Conservation (phyloP, 257 asterid species). For the Lycium barbarum region DNA sequence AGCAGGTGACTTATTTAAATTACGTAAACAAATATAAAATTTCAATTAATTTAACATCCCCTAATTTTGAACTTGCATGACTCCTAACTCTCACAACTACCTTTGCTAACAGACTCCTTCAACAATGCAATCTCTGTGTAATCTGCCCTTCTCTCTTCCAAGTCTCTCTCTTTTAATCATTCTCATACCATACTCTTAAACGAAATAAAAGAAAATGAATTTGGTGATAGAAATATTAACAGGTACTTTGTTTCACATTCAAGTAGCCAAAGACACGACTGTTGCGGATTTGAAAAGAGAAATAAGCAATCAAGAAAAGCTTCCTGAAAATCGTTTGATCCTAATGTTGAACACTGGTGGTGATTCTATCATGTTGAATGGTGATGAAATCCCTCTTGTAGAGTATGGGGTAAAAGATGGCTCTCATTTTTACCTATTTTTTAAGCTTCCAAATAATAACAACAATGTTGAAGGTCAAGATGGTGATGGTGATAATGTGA, state of each 20-base stretch:
- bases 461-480: neutral
- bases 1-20: no score
- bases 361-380: conserved; percentile 35
- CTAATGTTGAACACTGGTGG: conserved; percentile 48
- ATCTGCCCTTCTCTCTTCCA: neutral
- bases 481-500: neutral
- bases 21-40: no score
- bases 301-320: conserved; percentile 63
- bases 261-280: conserved; percentile 51
- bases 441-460: conserved; percentile 6
- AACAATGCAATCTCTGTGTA: conserved; percentile 44
- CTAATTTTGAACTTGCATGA: neutral
- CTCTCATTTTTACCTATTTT: conserved; percentile 67
- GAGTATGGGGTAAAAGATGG: conserved; percentile 66
- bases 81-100: conserved; percentile 16
- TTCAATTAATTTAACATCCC: no score
- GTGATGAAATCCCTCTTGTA: conserved; percentile 44
- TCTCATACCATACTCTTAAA: neutral
- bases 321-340: conserved; percentile 57
- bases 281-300: conserved; percentile 59
- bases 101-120: conserved; percentile 42
- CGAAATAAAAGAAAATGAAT: conserved; percentile 46
- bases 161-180: neutral
- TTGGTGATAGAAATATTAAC: conserved; percentile 63
- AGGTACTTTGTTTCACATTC: conserved; percentile 57